A percentile compares a stretch with the other conserved stretches of the same genome.
phyloP scores from a whole-genome alignment of 23 red algal species.

The Porphyridium purpureum region DNA sequence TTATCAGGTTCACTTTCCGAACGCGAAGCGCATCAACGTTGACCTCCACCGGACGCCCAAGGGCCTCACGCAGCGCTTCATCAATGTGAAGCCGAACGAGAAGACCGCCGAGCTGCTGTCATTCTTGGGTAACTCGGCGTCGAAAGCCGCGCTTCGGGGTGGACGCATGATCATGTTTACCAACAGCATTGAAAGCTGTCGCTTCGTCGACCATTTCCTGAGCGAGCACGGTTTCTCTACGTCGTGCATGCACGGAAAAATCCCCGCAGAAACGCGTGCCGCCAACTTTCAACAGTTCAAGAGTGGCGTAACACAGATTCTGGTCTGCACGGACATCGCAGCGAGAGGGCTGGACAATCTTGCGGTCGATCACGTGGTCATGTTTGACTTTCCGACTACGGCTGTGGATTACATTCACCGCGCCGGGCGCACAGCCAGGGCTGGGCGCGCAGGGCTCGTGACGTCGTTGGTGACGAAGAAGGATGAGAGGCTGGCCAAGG shows the following conservation, averaged over 20 bases:
- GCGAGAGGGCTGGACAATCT: slow-evolving; percentile 66
- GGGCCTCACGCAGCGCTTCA: slow-evolving; percentile 50
- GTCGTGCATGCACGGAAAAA: slow-evolving; percentile 57
- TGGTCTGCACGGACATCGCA: slow-evolving; percentile 77
- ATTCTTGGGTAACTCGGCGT: slow-evolving; percentile 16
- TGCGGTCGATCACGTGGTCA: slow-evolving; percentile 45
- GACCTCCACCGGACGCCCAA: slow-evolving; percentile 51
- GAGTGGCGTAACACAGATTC: slow-evolving; percentile 21
- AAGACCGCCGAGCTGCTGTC: slow-evolving; percentile 41
- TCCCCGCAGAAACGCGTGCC: slow-evolving; percentile 41
- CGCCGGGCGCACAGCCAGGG: slow-evolving; percentile 75
- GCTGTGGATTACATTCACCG: slow-evolving; percentile 85
- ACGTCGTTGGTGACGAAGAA: slow-evolving; percentile 46
- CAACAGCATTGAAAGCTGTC: slow-evolving; percentile 56
- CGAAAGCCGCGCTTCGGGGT: slow-evolving; percentile 1
- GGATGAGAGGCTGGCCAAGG: slow-evolving; percentile 41
- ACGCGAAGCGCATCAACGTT: slow-evolving; percentile 52
- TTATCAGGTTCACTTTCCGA: slow-evolving; percentile 43
- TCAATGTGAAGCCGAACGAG: slow-evolving; percentile 18
- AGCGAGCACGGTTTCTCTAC: slow-evolving; percentile 25
- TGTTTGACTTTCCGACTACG: slow-evolving; percentile 72
- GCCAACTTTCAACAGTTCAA: slow-evolving; percentile 38
- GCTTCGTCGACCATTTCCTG: slow-evolving; percentile 85
- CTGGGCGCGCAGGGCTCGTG: slow-evolving; percentile 43
- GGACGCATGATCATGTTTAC: slow-evolving; percentile 67